A percentile compares a stretch with the other conserved stretches of the same genome.
These are phyloP conservation scores for Citrus unshiu DNA, from an alignment of 345 rosid species.

Conservation along the genomic window DNA sequence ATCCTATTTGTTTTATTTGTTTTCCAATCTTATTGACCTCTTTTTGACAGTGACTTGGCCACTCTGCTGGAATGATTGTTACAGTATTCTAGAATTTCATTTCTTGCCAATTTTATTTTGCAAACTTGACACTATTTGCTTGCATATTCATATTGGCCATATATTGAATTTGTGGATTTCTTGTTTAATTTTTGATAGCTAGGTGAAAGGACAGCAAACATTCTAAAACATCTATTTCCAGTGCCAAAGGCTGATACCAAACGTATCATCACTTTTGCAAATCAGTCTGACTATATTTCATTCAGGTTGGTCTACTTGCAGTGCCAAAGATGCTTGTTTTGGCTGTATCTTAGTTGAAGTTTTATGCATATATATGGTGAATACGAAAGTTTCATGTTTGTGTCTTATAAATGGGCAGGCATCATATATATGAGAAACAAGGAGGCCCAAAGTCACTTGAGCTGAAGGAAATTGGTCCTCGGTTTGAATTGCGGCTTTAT, in stretches of 20 bases:
- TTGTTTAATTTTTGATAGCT: conserved; percentile 35
- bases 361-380: not conserved
- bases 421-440: conserved; percentile 69
- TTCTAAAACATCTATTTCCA: conserved; percentile 90
- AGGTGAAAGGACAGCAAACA: conserved; percentile 72
- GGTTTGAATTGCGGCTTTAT: conserved; percentile 84
- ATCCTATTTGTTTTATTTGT: not conserved
- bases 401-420: conserved; percentile 41
- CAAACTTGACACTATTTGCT: not conserved
- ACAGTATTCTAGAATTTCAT: not conserved
- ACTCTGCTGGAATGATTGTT: not conserved
- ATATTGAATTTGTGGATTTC: not conserved
- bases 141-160: not conserved
- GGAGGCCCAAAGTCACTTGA: conserved; percentile 80
- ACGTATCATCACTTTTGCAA: conserved; percentile 81
- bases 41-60: not conserved
- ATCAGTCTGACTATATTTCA: conserved; percentile 72
- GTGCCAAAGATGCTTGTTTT: not conserved
- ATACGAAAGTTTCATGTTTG: not conserved
- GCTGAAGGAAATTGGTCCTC: conserved; percentile 86
- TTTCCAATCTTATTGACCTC: not conserved
- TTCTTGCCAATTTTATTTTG: not conserved
- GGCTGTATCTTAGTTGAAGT: not conserved
- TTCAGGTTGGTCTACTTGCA: conserved; percentile 62
- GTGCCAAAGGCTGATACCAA: conserved; percentile 75